Percentiles rank a stretch among this genome's conserved stretches.
phyloP scores from a whole-genome alignment of 2,329 filamentous ascomycete genomes.

The Aspergillus quadricinctus region DNA sequence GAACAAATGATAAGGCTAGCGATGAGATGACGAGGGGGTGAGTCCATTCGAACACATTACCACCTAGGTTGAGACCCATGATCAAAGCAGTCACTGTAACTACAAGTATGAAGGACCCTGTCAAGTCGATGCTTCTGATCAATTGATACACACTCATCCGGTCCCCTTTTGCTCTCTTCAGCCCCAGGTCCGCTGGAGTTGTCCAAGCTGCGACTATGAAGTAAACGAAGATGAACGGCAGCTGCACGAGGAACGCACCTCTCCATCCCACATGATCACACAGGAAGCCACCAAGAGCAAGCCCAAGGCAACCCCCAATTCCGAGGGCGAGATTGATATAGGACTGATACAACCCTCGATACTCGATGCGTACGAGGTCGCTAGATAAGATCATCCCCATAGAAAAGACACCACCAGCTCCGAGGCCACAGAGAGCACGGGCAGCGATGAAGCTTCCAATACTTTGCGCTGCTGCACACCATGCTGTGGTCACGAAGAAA shows the following conservation, averaged over 20 bases:
- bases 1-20: slow-evolving; percentile 38
- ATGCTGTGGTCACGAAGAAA: slow-evolving; percentile 62
- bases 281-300: slow-evolving; percentile 37
- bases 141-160: slow-evolving; percentile 39
- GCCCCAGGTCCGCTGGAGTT: slow-evolving; percentile 43
- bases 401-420: slow-evolving; percentile 66
- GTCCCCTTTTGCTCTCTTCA: slow-evolving; percentile 40
- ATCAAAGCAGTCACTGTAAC: slow-evolving; percentile 46
- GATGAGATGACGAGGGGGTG: slow-evolving; percentile 49
- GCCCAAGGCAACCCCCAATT: slow-evolving; percentile 34
- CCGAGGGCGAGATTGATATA: slow-evolving; percentile 39
- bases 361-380: slow-evolving; percentile 71
- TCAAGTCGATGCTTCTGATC: slow-evolving; percentile 47
- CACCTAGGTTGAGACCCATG: slow-evolving; percentile 50
- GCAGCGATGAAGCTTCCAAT: slow-evolving; percentile 69
- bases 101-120: slow-evolving; percentile 46
- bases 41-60: slow-evolving; percentile 49
- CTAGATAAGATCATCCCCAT: slow-evolving; percentile 60
- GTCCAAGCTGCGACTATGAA: slow-evolving; percentile 43
- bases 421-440: slow-evolving; percentile 66
- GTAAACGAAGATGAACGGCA: slow-evolving; percentile 45
- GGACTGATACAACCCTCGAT: slow-evolving; percentile 41
- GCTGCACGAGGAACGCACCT: slow-evolving; percentile 46
- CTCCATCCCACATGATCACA: slow-evolving; percentile 40
- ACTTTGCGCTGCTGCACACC: slow-evolving; percentile 65